Evolutionary conservation across 1,139 yeast genomes (phyloP), one percentile per base, ranked within the genome.

Genomic region (Protomyces inouyei): DNA sequence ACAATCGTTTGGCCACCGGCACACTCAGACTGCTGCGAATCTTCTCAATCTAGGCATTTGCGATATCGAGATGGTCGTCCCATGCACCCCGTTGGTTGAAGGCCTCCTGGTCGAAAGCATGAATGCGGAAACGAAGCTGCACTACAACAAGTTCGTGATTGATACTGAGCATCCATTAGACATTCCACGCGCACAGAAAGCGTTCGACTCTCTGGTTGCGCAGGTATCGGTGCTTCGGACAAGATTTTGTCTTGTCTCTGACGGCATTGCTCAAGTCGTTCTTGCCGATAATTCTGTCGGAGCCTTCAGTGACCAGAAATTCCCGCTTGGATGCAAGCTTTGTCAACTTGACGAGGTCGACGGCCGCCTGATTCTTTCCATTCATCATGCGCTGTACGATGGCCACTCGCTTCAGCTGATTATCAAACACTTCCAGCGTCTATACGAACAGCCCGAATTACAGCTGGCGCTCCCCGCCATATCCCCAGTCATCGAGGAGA

Each of bases 21-120:
- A 52, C 16, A 5, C 43, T 14, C 28, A 32, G 14, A 14, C 40
- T 18, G 56, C 18, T 3, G 52, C 52, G 9, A 35, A 46, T 9
- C 55, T 35, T 6, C 64, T 68, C 8, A 63, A 65, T 32, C 40
- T 67, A 4, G 40, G 43, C 2, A 9, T 53, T 3, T 61, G 48
- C 8, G 65, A 59, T 14, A 59, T 69, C 16, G 70, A 70, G 52
- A 61, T 51, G 23, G 67, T 70, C 18, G 32, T 64, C 4, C 71
- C 71, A 3, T 69, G 72, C 52, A 64, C 71, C 4, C 67, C 72
- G 8, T 60, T 70, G 8, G 71, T 69, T 32, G 72, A 69, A 45
- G 72, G 71, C 3, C 66, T 70, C 6, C 48, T 70, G 6, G 65
- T 69, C 6, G 66, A 67, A 10, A 64, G 68, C 9, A 52, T 64